phyloP scores from a whole-genome alignment of 495 filamentous ascomycete species.

The Usnea hakonensis region DNA sequence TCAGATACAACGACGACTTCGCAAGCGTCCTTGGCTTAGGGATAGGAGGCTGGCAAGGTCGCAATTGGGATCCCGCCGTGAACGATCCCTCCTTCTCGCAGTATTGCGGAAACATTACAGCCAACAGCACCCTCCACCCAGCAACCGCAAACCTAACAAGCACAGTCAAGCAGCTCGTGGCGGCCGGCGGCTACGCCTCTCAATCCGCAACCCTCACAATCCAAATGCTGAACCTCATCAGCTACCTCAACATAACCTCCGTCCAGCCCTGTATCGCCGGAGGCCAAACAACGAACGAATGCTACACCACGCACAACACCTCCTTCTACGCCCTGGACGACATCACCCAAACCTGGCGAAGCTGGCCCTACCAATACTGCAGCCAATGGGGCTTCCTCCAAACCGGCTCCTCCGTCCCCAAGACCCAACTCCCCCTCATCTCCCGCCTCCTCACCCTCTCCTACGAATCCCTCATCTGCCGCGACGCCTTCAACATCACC shows the following conservation, averaged over 20 bases:
- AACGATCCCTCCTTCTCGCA: slow-evolving; percentile 45
- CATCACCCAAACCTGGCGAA: slow-evolving; percentile 42
- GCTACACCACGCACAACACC: slow-evolving; percentile 45
- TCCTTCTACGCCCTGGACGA: slow-evolving; percentile 45
- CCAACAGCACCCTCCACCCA: slow-evolving; percentile 37
- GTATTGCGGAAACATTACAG: slow-evolving; percentile 55
- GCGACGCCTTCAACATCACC: slow-evolving; percentile 55
- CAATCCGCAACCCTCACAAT: slow-evolving; percentile 42
- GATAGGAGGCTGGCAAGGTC: slow-evolving; percentile 49
- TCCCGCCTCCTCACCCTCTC: slow-evolving; percentile 53
- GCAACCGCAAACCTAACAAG: slow-evolving; percentile 30
- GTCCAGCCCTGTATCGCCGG: slow-evolving; percentile 30
- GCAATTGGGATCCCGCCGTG: slow-evolving; percentile 62
- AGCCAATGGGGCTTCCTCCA: slow-evolving; percentile 61
- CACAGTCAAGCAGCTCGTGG: slow-evolving; percentile 43
- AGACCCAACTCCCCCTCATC: slow-evolving; percentile 51
- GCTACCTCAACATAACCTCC: slow-evolving; percentile 46
- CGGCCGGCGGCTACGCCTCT: slow-evolving; percentile 47
- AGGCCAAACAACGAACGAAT: slow-evolving; percentile 42
- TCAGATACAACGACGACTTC: slow-evolving; percentile 56
- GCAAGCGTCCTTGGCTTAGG: slow-evolving; percentile 45
- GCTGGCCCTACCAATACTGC: slow-evolving; percentile 54
- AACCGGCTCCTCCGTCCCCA: slow-evolving; percentile 56
- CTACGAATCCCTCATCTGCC: slow-evolving; percentile 48
- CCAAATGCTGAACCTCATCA: slow-evolving; percentile 57